Percentiles rank a stretch among this genome's conserved stretches.
phyloP scores from a whole-genome alignment of 768 basidiomycete genomes.

The Rubroboletus satanas region DNA sequence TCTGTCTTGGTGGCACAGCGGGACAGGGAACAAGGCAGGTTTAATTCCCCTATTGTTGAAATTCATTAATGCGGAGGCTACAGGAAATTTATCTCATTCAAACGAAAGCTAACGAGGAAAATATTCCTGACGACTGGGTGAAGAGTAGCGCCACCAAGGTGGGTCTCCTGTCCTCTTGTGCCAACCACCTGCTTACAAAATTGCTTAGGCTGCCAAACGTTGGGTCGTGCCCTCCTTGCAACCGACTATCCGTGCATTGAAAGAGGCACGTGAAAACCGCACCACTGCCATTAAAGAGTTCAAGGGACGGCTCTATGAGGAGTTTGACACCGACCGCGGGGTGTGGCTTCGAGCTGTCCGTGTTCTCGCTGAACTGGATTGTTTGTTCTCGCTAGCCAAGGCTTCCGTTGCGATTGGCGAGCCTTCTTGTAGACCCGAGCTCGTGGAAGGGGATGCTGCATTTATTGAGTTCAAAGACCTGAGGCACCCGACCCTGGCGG shows the following conservation, averaged over 20 bases:
- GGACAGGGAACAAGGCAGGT: conserved; percentile 72
- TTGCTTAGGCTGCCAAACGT: conserved; percentile 59
- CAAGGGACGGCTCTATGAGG: conserved; percentile 69
- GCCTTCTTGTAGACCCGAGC: conserved; percentile 87
- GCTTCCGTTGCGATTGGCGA: conserved; percentile 87
- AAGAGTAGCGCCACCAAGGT: conserved; percentile 83
- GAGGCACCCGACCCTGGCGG: conserved; percentile 78
- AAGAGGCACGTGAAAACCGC: conserved; percentile 91
- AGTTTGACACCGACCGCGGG: conserved; percentile 78
- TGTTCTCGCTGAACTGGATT: conserved; percentile 93
- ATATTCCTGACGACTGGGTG: conserved; percentile 80
- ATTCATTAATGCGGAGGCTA: background rate
- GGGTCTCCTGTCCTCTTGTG: background rate
- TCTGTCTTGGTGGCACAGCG: conserved; percentile 71
- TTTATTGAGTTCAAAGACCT: conserved; percentile 86
- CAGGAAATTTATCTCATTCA: conserved; percentile 92
- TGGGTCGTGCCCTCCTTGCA: conserved; percentile 76
- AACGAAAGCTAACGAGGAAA: conserved; percentile 53
- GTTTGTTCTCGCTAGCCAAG: conserved; percentile 87
- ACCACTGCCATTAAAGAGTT: conserved; percentile 79
- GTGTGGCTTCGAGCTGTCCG: conserved; percentile 82
- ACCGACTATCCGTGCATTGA: conserved; percentile 70
- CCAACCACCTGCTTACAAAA: background rate
- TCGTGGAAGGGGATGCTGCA: conserved; percentile 76
- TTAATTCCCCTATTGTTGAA: background rate